phyloP scores from a whole-genome alignment of 495 filamentous ascomycete genomes.

The Lophiotrema nucula region DNA sequence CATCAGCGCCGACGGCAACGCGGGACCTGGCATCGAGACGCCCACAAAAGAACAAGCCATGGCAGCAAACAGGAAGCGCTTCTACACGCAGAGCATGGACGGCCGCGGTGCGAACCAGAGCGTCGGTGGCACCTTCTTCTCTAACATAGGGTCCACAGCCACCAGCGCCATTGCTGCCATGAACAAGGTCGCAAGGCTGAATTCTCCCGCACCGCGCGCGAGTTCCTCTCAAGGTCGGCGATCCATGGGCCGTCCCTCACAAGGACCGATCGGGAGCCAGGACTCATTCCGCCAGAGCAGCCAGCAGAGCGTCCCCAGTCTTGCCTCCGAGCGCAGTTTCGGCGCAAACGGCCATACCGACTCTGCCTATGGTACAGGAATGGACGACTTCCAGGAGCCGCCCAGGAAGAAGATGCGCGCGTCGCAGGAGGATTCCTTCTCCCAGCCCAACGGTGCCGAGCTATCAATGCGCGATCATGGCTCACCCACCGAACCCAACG shows the following conservation, averaged over 20 bases:
- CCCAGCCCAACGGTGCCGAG: constrained; percentile 41
- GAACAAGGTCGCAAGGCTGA: constrained; percentile 83
- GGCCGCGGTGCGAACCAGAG: constrained; percentile 63
- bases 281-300: constrained; percentile 60
- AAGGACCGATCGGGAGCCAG: constrained; percentile 64
- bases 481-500: constrained; percentile 82
- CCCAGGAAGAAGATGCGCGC: constrained; percentile 76
- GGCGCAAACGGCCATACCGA: constrained; percentile 50
- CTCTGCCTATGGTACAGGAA: constrained; percentile 52
- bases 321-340: constrained; percentile 65
- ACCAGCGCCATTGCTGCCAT: constrained; percentile 91
- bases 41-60: constrained; percentile 99
- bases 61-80: constrained; percentile 91
- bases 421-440: constrained; percentile 47
- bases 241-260: constrained; percentile 54
- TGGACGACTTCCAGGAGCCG: constrained; percentile 58
- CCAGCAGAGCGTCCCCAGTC: constrained; percentile 67
- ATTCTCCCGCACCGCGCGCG: constrained; percentile 71
- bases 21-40: constrained; percentile 66
- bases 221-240: constrained; percentile 50
- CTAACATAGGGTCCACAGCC: constrained; percentile 89
- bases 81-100: constrained; percentile 75
- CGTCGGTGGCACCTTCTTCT: constrained; percentile 82
- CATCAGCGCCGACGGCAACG: constrained; percentile 72
- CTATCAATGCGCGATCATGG: constrained; percentile 54